phyloP scores from a whole-genome alignment of 2,329 filamentous ascomycete species.

The Hypoxylon sp. region DNA sequence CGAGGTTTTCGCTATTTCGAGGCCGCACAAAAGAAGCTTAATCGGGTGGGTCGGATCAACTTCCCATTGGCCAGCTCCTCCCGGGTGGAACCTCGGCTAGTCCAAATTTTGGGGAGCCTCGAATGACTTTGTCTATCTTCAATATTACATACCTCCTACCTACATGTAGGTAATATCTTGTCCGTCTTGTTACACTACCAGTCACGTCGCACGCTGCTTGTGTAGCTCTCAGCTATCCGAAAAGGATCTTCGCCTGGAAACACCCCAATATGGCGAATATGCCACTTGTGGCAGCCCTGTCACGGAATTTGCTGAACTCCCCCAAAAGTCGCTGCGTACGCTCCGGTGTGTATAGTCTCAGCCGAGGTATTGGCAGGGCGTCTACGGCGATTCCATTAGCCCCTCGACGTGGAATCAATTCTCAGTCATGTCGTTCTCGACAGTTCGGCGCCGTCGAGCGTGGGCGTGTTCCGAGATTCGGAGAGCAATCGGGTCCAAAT shows the following conservation, averaged over 20 bases:
- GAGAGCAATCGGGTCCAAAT: neutral
- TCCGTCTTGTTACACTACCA: neutral
- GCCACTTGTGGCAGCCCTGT: neutral
- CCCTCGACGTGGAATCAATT: neutral
- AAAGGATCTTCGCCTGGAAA: neutral
- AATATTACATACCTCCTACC: no score
- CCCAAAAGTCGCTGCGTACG: constrained; percentile 6
- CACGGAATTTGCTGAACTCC: constrained; percentile 14
- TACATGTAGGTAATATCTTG: no score
- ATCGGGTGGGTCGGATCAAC: neutral
- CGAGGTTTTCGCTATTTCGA: neutral
- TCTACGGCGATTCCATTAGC: neutral
- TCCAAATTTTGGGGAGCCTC: neutral
- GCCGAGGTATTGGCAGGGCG: constrained; percentile 14
- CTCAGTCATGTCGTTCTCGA: neutral
- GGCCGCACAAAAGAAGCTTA: neutral
- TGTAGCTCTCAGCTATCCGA: neutral
- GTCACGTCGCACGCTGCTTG: neutral
- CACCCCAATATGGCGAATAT: neutral
- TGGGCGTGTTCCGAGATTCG: neutral
- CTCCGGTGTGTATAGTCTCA: constrained; percentile 10
- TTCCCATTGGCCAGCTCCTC: constrained; percentile 1
- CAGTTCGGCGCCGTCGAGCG: neutral
- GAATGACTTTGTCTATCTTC: no score
- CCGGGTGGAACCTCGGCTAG: neutral